Evolutionary conservation across 257 asterid genomes (phyloP), one percentile per base, ranked within the genome.

Genomic region (Marsdenia floribunda): DNA sequence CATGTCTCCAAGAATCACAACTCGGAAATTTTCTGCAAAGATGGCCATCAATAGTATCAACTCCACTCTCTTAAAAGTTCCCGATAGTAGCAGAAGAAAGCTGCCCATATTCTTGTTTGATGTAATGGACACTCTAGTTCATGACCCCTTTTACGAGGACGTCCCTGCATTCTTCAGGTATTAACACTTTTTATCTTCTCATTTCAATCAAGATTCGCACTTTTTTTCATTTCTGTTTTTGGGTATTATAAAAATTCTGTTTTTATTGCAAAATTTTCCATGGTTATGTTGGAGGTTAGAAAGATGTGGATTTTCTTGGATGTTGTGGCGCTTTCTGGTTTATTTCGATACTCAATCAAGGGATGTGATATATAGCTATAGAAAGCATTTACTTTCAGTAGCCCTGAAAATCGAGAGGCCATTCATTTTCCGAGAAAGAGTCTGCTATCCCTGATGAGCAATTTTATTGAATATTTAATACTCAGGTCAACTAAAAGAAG

Each of bases 111-210:
- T 93, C 75, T 88, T 93, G 50, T 93, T 93, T 83, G 98, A 93
- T 80, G 89, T 93, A 65, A 89, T 93, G 94, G 97, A 91, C 77
- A 93, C 98, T 11, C 71, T 93, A 63, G 96, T 93, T 72, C 90
- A 91, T 68, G 97, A 91, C 86, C 97, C 98, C 11, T 93, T 93
- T 79, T 93, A 91, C 83, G 89, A 93, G 19, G 87, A 87, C 29
- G 75, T 93, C 82, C 97, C 97, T 15, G 87, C 88, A 42, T 93
- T 91, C 81, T 90, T 93, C 84, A 85, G 97, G 98, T 93, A 87
- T 68, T 73, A 70, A n/a, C 33, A 69, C 40, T 18, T 63, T 42
- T 46, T 44, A 37, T 42, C 65, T 44, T 3, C 54, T 47, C 3
- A 13, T 0, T 71, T 50, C 55, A 7, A 12, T 71, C 60, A 50